A percentile compares a stretch with the other conserved stretches of the same genome.
phyloP scores from a whole-genome alignment of 345 rosid species.

The Raphanus sativus region DNA sequence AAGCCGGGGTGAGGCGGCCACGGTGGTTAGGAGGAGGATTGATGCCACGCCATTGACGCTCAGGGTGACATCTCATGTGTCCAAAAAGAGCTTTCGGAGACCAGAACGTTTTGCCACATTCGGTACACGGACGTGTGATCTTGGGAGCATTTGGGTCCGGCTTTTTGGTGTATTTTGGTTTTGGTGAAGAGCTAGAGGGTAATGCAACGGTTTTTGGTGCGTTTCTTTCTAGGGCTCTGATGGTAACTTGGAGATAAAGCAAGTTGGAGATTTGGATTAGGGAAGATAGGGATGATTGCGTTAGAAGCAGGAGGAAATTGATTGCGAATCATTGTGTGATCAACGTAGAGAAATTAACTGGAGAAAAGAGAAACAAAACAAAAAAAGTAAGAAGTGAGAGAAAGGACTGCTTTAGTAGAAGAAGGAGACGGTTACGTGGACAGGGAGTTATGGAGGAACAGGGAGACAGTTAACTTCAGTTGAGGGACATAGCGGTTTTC shows the following conservation, averaged over 20 bases:
- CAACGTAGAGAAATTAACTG: neutral
- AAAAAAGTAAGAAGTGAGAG: constrained; percentile 15
- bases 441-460: constrained; percentile 34
- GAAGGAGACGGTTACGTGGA: constrained; percentile 34
- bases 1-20: constrained; percentile 24
- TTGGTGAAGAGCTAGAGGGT: constrained; percentile 23
- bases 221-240: constrained; percentile 51
- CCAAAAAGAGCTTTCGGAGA: constrained; percentile 93
- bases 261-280: constrained; percentile 26
- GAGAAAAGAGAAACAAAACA: constrained; percentile 2
- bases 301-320: constrained; percentile 27
- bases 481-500: constrained; percentile 35
- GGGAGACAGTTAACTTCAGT: constrained; percentile 35
- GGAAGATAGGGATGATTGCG: constrained; percentile 12
- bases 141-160: constrained; percentile 75
- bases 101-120: constrained; percentile 90
- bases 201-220: constrained; percentile 40
- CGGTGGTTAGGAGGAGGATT: constrained; percentile 60
- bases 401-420: constrained; percentile 33
- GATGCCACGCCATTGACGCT: constrained; percentile 80
- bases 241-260: constrained; percentile 36
- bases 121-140: constrained; percentile 77
- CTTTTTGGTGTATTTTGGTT: constrained; percentile 52
- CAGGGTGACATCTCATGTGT: constrained; percentile 96
- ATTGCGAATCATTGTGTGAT: constrained; percentile 22